Conservation (phyloP, 108 stramenopile genomes). For the Mayamaea pseudoterrestris region DNA sequence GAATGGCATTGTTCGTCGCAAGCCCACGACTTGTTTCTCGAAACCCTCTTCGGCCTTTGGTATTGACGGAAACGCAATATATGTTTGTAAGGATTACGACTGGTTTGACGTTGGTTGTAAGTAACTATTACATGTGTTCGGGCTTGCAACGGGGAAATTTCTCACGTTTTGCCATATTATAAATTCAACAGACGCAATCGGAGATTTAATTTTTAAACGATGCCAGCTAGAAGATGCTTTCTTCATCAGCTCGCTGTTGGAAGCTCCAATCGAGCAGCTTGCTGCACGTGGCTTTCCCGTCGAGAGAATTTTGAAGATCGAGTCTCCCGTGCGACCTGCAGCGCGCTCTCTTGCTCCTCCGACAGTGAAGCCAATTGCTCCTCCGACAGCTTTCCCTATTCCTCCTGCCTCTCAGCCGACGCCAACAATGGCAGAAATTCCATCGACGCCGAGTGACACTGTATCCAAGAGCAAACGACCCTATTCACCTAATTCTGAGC, state of each 20-base stretch:
- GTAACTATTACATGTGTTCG: too few species aligned
- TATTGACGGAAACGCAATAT: conserved; percentile 20
- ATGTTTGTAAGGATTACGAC: conserved; percentile 44
- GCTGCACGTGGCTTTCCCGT: conserved; percentile 62
- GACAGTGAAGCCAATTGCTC: too few species aligned
- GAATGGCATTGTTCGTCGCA: conserved; percentile 22
- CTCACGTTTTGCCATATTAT: too few species aligned
- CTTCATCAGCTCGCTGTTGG: conserved; percentile 53
- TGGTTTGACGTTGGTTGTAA: conserved; percentile 79
- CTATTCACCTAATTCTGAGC: not conserved
- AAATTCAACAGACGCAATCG: conserved; percentile 46
- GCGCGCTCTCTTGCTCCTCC: too few species aligned
- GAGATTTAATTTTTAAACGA: conserved; percentile 50
- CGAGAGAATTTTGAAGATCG: conserved; percentile 49
- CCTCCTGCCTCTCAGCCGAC: too few species aligned
- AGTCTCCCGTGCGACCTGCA: too few species aligned
- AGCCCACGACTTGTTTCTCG: conserved; percentile 45
- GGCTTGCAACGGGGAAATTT: too few species aligned
- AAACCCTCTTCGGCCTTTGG: conserved; percentile 7
- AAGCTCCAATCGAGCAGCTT: conserved; percentile 56
- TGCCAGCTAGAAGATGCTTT: conserved; percentile 71
- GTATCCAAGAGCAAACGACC: conserved; percentile 3
- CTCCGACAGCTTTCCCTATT: too few species aligned
- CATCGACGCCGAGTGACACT: not conserved
- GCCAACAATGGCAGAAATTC: not conserved